phyloP scores from a whole-genome alignment of 306 rosid genomes.

The Trifolium fragiferum region DNA sequence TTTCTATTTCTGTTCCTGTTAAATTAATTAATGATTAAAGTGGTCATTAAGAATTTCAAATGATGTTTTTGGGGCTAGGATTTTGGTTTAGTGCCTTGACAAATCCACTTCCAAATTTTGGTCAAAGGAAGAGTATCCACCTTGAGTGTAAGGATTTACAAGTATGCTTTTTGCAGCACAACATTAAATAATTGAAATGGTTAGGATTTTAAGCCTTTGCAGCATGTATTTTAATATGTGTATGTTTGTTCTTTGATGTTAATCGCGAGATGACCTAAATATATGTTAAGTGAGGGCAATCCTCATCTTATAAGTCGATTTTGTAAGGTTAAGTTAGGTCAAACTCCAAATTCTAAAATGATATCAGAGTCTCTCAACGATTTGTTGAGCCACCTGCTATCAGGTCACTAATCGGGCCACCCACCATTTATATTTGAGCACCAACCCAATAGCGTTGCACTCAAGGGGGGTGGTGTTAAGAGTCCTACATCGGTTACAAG shows the following conservation, averaged over 20 bases:
- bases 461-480: no score
- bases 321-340: no score
- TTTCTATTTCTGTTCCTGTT: slow-evolving; percentile 47
- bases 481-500: no score
- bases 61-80: slow-evolving; percentile 22
- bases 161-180: slow-evolving; percentile 25
- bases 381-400: no score
- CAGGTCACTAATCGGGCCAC: no score
- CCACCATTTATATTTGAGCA: no score
- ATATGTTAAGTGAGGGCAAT: no score
- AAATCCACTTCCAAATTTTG: slow-evolving; percentile 35
- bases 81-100: slow-evolving; percentile 32
- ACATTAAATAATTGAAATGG: not conserved
- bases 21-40: slow-evolving; percentile 19
- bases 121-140: slow-evolving; percentile 26
- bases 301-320: no score
- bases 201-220: slow-evolving; percentile 6
- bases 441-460: no score
- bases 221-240: not conserved
- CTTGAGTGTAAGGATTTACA: slow-evolving; percentile 2
- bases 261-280: no score
- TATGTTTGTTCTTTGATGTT: not conserved
- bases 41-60: slow-evolving; percentile 39
- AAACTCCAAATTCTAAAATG: no score
- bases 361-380: no score